Percentiles rank a stretch among this genome's conserved stretches.
phyloP scores from a whole-genome alignment of 768 basidiomycete genomes.

The Boletellus ananiceps region DNA sequence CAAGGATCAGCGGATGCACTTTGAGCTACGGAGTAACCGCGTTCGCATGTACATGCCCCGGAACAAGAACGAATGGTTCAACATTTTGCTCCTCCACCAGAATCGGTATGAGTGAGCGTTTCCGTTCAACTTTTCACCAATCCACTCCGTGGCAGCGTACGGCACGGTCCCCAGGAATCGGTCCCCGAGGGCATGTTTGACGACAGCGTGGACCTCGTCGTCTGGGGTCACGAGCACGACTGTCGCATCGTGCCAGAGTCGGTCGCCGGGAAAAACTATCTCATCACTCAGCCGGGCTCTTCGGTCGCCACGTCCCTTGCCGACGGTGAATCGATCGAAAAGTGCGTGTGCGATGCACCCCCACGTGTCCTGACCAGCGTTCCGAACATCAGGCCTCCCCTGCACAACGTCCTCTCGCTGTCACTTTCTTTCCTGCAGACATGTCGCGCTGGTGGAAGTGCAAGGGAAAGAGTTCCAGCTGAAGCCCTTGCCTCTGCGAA shows the following conservation, averaged over 20 bases:
- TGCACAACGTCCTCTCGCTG: not conserved
- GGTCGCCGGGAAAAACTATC: conserved; percentile 88
- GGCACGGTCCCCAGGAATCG: conserved; percentile 90
- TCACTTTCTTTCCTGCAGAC: conserved; percentile 42
- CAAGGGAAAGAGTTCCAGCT: conserved; percentile 86
- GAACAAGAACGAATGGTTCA: conserved; percentile 92
- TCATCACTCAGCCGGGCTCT: conserved; percentile 91
- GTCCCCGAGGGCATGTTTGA: conserved; percentile 98
- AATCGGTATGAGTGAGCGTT: conserved; percentile 60
- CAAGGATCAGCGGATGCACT: conserved; percentile 95
- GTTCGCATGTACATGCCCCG: conserved; percentile 96
- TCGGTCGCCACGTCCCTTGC: conserved; percentile 92
- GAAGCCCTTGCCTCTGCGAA: conserved; percentile 81
- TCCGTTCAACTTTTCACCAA: too few relatives aligned
- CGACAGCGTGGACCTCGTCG: conserved; percentile 85
- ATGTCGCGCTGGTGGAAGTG: conserved; percentile 85
- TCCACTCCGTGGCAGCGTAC: conserved; percentile 53
- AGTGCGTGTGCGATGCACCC: conserved; percentile 44
- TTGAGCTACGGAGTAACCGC: conserved; percentile 87
- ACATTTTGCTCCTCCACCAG: conserved; percentile 89
- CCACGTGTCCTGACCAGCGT: not conserved
- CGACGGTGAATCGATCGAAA: conserved; percentile 88
- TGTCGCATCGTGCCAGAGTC: conserved; percentile 88
- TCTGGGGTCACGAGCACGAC: conserved; percentile 99
- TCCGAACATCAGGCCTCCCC: not conserved